phyloP scores from a whole-genome alignment of 1,284 basidiomycete genomes.

The Puccinia novopanici region DNA sequence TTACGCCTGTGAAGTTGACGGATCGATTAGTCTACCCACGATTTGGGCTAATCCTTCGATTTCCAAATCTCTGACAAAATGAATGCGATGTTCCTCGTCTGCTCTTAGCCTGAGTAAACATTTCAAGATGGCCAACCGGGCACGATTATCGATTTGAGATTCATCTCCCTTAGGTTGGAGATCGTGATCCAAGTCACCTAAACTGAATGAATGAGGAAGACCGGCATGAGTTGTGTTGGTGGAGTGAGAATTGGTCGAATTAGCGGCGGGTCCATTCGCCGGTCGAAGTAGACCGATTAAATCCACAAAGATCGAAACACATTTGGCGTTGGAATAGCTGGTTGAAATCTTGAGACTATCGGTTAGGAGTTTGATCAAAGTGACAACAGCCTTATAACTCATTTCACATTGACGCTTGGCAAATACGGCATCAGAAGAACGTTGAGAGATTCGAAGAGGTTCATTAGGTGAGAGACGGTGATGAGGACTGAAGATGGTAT shows the following conservation, averaged over 20 bases:
- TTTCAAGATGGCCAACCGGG: conserved; percentile 75
- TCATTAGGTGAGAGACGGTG: conserved; percentile 57
- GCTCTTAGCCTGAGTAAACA: conserved; percentile 86
- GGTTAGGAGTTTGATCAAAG: conserved; percentile 52
- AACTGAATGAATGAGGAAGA: conserved; percentile 49
- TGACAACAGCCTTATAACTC: conserved; percentile 52
- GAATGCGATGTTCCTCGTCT: conserved; percentile 85
- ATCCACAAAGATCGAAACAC: conserved; percentile 52
- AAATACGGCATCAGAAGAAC: conserved; percentile 59
- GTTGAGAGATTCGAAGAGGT: conserved; percentile 60
- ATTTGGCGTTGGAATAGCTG: conserved; percentile 44
- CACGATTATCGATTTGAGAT: conserved; percentile 60
- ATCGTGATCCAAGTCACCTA: conserved; percentile 51
- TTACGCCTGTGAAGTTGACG: conserved; percentile 5
- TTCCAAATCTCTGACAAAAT: conserved; percentile 64
- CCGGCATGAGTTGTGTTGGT: conserved; percentile 24
- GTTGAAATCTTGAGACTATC: conserved; percentile 53
- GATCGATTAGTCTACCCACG: conserved; percentile 56
- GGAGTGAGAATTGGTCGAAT: conserved; percentile 22
- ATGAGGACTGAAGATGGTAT: conserved; percentile 66
- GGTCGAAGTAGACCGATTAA: conserved; percentile 29
- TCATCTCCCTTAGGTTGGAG: conserved; percentile 50
- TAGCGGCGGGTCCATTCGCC: conserved; percentile 19
- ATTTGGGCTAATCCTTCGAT: conserved; percentile 61
- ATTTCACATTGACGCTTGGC: conserved; percentile 37